phyloP scores from a whole-genome alignment of 148 eudicot species.

The Camellia lanceoleosa region DNA sequence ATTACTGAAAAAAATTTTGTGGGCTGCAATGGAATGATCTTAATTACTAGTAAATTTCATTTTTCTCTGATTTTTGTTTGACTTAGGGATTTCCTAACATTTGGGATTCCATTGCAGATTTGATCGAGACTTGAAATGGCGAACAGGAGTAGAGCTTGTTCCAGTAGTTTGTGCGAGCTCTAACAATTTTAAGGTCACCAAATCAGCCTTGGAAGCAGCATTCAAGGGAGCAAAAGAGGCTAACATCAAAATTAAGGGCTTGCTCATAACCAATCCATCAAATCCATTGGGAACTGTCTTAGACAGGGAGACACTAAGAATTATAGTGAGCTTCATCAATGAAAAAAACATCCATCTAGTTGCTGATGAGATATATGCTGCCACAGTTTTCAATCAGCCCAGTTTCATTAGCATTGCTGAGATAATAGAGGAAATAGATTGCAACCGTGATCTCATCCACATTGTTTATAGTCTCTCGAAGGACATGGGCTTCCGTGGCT shows the following conservation, averaged over 20 bases:
- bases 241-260: conserved; percentile 36
- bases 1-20: too few species aligned
- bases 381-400: conserved; percentile 29
- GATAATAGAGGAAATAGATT: conserved; percentile 17
- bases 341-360: conserved; percentile 43
- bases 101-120: conserved; percentile 34
- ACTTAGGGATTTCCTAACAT: neutral
- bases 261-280: conserved; percentile 13
- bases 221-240: conserved; percentile 34
- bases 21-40: too few species aligned
- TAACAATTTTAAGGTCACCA: conserved; percentile 38
- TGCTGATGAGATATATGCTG: conserved; percentile 39
- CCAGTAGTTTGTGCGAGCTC: conserved; percentile 43
- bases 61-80: neutral
- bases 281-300: conserved; percentile 46
- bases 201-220: conserved; percentile 37
- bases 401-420: conserved; percentile 31
- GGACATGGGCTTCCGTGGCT: conserved; percentile 56
- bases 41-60: too few species aligned
- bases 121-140: conserved; percentile 54
- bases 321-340: conserved; percentile 29
- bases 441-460: conserved; percentile 38
- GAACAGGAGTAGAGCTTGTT: conserved; percentile 44
- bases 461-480: conserved; percentile 51
- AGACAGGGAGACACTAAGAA: conserved; percentile 27